Evolutionary conservation across 129 eudicot species (phyloP), one percentile per base, ranked within the genome.

Genomic region (Silybum marianum): DNA sequence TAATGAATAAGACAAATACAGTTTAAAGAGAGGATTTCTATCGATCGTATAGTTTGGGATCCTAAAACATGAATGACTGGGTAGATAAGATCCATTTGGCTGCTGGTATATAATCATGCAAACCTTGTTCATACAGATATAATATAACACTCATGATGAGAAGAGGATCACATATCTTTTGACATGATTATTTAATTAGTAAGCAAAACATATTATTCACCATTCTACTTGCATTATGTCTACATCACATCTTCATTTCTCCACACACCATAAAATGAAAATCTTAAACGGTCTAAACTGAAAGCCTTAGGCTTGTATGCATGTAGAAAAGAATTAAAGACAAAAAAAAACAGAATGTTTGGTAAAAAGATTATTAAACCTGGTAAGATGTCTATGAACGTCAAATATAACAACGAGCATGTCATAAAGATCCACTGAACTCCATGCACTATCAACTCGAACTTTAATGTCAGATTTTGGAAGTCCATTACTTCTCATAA

Each of bases 361-460:
- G 39, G 73, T 63, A 81, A 65, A 73, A 40, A 40, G 48, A 40
- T 40, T 10, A 39, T 7, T 69, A 73, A 74, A 95, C 99, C 92
- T 95, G 88, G 86, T 89, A 83, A 95, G 91, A 85, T 95, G 99
- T 86, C 99, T 91, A 80, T 95, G 92, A 73, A 90, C 98, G 81
- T 95, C 99, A 87, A 95, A 95, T 19, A 95, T 90, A 72, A 95
- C 95, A 67, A 95, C 82, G 19, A 93, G 94, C 80, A 86, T 73
- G 71, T 95, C 98, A 72, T 93, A 95, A 58, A 92, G 87, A 82
- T 87, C 83, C 48, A 95, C 65, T 25, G 99, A 91, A 84, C 90
- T 86, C 97, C 92, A 92, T 58, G 95, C 98, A 84, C 93, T 86
- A 70, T 95, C 89, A 77, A 86, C 85, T 26, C 99, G 93, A 46